These are phyloP conservation scores for Pyrus bretschneideri DNA, from an alignment of 306 rosid genomes.

Conservation along the genomic window DNA sequence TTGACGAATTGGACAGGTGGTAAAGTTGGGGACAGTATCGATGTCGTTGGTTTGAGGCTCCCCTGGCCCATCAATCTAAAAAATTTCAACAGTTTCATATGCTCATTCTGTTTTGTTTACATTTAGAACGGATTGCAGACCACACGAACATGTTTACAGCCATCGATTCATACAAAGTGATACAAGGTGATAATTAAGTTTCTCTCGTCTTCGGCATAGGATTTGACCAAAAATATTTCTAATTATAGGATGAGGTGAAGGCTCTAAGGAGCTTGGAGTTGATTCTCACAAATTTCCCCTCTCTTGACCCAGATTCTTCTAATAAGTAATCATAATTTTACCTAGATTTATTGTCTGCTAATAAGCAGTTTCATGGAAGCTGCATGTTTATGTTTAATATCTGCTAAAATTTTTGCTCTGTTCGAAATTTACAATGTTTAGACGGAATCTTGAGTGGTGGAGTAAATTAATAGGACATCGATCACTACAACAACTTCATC, in stretches of 20 bases:
- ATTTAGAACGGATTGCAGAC: background rate
- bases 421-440: background rate
- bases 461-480: conserved; percentile 23
- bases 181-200: conserved; percentile 17
- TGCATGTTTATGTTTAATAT: too few species aligned
- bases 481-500: conserved; percentile 27
- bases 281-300: conserved; percentile 21
- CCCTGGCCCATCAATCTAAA: too few species aligned
- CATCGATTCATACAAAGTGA: conserved; percentile 21
- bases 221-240: background rate
- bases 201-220: background rate
- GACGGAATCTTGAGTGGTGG: conserved; percentile 29
- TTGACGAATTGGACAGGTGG: fast-evolving
- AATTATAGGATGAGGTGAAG: conserved; percentile 22
- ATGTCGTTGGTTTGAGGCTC: fast-evolving
- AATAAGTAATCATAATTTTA: conserved; percentile 3
- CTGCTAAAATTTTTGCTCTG: too few species aligned
- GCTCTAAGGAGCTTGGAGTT: conserved; percentile 18
- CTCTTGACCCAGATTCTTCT: conserved; percentile 22
- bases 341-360: background rate
- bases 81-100: background rate
- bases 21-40: fast-evolving
- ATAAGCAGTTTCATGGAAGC: too few species aligned
- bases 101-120: background rate
- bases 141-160: background rate